Evolutionary conservation across 306 rosid genomes (phyloP).

Genomic region (Lablab purpureus): DNA sequence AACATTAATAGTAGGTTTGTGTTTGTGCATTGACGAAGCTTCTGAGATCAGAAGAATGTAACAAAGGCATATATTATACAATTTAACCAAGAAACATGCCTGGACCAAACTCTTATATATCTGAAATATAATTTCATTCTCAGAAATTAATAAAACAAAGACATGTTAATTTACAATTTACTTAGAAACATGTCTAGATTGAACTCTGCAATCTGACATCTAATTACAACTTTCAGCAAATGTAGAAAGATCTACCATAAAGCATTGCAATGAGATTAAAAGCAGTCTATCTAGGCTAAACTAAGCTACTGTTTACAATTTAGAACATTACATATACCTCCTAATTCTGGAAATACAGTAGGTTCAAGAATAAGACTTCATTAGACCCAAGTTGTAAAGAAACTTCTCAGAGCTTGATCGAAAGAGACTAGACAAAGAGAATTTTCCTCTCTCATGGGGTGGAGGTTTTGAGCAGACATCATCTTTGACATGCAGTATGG

Average conservation of each 20-base stretch:
- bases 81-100: constrained; percentile 28
- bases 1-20: not conserved
- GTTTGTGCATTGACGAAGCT: constrained; percentile 5
- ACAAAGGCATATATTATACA: constrained; percentile 28
- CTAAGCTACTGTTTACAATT: constrained; percentile 53
- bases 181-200: constrained; percentile 36
- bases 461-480: constrained; percentile 64
- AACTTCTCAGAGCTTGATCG: constrained; percentile 87
- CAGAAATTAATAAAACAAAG: constrained; percentile 20
- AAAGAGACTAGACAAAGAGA: constrained; percentile 76
- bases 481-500: constrained; percentile 72
- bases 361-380: constrained; percentile 74
- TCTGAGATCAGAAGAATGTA: constrained; percentile 16
- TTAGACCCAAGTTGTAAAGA: constrained; percentile 88
- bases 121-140: constrained; percentile 40
- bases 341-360: constrained; percentile 29
- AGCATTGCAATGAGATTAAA: constrained; percentile 39
- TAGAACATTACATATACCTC: constrained; percentile 33
- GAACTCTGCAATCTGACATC: constrained; percentile 51
- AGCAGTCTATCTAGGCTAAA: constrained; percentile 44
- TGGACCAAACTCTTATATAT: constrained; percentile 46
- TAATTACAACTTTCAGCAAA: constrained; percentile 44
- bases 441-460: constrained; percentile 62
- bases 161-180: constrained; percentile 35
- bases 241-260: constrained; percentile 48